Evolutionary conservation across 768 basidiomycete genomes (phyloP).

Genomic region (Lyophyllum semitale): DNA sequence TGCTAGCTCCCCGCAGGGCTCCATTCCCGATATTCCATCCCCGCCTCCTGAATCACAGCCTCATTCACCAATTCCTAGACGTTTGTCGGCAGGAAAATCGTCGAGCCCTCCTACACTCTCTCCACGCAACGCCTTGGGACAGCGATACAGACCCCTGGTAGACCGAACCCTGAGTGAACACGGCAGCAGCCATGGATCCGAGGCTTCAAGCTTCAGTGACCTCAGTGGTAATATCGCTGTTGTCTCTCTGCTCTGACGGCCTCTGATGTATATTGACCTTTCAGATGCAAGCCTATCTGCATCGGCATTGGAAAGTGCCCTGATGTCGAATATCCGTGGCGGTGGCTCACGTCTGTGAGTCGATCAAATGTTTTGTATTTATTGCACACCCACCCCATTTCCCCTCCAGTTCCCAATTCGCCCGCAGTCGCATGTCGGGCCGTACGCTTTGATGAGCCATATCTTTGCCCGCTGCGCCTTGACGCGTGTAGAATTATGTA

Average conservation of each 20-base stretch:
- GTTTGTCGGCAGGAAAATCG: constrained; percentile 56
- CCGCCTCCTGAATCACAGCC: constrained; percentile 59
- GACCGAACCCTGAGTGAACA: constrained; percentile 51
- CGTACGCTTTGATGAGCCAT: constrained; percentile 22
- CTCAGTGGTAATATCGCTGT: constrained; percentile 61
- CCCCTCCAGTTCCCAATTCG: constrained; percentile 35
- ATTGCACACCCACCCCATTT: background rate
- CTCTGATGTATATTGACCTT: background rate
- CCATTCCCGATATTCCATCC: constrained; percentile 82
- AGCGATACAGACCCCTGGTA: constrained; percentile 47
- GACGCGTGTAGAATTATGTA: background rate
- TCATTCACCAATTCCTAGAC: constrained; percentile 53
- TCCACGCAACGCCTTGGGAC: constrained; percentile 53
- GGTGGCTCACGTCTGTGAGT: constrained; percentile 74
- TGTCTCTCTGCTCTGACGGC: background rate
- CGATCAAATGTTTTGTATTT: background rate
- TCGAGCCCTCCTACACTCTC: constrained; percentile 64
- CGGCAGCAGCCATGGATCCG: constrained; percentile 67
- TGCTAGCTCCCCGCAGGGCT: constrained; percentile 72
- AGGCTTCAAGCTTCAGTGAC: constrained; percentile 84
- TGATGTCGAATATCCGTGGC: constrained; percentile 72
- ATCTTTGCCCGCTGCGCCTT: background rate
- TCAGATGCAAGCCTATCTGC: constrained; percentile 74
- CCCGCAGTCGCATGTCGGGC: constrained; percentile 35
- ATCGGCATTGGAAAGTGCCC: constrained; percentile 79